Conservation (phyloP, 75 land plant species). For the Pinus taeda region DNA sequence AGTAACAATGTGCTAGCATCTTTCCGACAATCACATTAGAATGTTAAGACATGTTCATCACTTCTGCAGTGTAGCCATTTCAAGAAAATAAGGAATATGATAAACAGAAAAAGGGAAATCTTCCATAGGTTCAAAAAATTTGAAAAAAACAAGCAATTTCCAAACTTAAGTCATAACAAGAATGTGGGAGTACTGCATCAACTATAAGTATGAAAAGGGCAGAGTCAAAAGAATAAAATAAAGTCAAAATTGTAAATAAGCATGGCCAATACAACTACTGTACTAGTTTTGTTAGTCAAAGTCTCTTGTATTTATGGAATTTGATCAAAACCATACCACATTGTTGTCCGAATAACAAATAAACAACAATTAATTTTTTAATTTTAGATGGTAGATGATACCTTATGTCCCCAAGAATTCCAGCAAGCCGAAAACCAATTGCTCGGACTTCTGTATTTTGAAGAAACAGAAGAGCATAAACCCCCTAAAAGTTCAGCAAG, state of each 20-base stretch:
- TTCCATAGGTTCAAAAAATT: background rate
- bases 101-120: background rate
- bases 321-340: background rate
- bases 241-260: background rate
- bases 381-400: constrained; percentile 17
- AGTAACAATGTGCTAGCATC: background rate
- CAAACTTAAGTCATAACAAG: too few relatives aligned
- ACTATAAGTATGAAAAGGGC: background rate
- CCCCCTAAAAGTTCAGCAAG: constrained; percentile 56
- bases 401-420: constrained; percentile 71
- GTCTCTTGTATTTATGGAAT: too few relatives aligned
- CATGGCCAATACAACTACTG: background rate
- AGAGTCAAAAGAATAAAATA: constrained; percentile 3
- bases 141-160: too few relatives aligned
- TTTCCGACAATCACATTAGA: background rate
- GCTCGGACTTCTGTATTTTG: constrained; percentile 58
- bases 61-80: background rate
- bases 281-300: too few relatives aligned
- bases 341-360: background rate
- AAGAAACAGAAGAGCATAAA: constrained; percentile 81
- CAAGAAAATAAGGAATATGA: background rate
- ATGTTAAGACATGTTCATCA: background rate
- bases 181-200: background rate
- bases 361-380: background rate
- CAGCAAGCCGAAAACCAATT: constrained; percentile 74